A percentile compares a stretch with the other conserved stretches of the same genome.
phyloP scores from a whole-genome alignment of 306 rosid species.

The Gastrolobium bilobum region DNA sequence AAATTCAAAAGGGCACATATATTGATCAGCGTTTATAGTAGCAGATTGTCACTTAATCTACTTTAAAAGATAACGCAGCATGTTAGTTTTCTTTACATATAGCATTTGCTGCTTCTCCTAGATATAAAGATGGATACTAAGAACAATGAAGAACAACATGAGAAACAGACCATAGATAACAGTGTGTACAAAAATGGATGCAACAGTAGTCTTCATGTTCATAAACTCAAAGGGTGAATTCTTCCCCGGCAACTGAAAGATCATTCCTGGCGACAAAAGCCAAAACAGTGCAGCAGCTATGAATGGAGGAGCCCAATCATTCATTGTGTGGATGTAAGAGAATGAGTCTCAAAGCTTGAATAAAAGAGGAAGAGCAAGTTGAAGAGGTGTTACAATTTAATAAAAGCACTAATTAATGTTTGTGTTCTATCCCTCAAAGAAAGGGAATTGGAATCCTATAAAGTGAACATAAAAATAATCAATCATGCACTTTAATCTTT shows the following conservation, averaged over 20 bases:
- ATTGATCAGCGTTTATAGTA: neutral
- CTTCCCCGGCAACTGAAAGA: constrained; percentile 91
- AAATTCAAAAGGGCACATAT: constrained; percentile 2
- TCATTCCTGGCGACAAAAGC: constrained; percentile 79
- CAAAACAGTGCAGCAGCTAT: constrained; percentile 86
- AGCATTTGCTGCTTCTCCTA: constrained; percentile 37
- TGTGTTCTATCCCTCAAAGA: constrained; percentile 4
- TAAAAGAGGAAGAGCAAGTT: constrained; percentile 34
- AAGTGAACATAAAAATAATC: constrained; percentile 49
- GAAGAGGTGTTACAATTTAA: neutral
- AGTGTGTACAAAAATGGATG: constrained; percentile 86
- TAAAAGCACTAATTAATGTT: constrained; percentile 12
- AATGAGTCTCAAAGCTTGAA: neutral
- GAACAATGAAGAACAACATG: constrained; percentile 76
- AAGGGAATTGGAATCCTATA: constrained; percentile 65
- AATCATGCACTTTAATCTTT: constrained; percentile 50
- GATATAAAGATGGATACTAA: constrained; percentile 72
- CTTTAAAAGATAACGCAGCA: neutral
- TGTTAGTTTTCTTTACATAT: neutral
- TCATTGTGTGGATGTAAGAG: constrained; percentile 52
- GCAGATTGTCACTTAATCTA: neutral
- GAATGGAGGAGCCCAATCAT: constrained; percentile 86
- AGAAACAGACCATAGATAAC: constrained; percentile 82
- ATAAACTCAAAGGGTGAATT: constrained; percentile 70
- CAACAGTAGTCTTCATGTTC: constrained; percentile 87